Percentiles rank a stretch among this genome's conserved stretches.
These are phyloP conservation scores for Rhodamnia argentea DNA, from an alignment of 345 rosid genomes.

Conservation along the genomic window DNA sequence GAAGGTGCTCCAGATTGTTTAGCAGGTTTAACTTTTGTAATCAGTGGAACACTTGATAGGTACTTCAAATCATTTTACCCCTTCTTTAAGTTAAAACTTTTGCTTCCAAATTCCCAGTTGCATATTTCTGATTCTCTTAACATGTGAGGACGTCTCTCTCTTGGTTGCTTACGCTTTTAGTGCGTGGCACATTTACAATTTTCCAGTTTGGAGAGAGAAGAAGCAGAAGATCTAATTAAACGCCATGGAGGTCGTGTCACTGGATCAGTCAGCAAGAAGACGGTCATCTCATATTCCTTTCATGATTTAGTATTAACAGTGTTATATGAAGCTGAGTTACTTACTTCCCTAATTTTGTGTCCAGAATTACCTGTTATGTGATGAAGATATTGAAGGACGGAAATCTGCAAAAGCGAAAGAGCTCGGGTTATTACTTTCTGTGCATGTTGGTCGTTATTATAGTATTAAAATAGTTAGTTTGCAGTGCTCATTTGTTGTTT, in stretches of 20 bases:
- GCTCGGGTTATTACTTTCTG: constrained; percentile 51
- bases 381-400: constrained; percentile 88
- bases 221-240: constrained; percentile 94
- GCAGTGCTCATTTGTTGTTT: constrained; percentile 9
- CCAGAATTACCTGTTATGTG: constrained; percentile 93
- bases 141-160: neutral
- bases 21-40: constrained; percentile 81
- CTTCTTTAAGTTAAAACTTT: neutral
- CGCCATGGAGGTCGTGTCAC: constrained; percentile 92
- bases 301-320: constrained; percentile 2
- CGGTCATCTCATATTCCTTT: constrained; percentile 35
- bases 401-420: constrained; percentile 91
- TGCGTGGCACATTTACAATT: constrained; percentile 5
- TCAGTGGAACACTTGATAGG: constrained; percentile 99
- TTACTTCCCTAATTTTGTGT: constrained; percentile 10
- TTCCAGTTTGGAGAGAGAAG: constrained; percentile 92
- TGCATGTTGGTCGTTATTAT: constrained; percentile 1
- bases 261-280: constrained; percentile 97
- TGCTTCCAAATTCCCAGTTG: neutral
- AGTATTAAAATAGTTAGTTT: constrained; percentile 1
- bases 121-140: neutral
- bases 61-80: constrained; percentile 8
- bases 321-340: neutral
- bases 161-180: neutral
- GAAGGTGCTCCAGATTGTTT: constrained; percentile 89